Percentiles rank a stretch among this genome's conserved stretches.
phyloP scores from a whole-genome alignment of 2,329 filamentous ascomycete species.

The Verticillium tricorpus region DNA sequence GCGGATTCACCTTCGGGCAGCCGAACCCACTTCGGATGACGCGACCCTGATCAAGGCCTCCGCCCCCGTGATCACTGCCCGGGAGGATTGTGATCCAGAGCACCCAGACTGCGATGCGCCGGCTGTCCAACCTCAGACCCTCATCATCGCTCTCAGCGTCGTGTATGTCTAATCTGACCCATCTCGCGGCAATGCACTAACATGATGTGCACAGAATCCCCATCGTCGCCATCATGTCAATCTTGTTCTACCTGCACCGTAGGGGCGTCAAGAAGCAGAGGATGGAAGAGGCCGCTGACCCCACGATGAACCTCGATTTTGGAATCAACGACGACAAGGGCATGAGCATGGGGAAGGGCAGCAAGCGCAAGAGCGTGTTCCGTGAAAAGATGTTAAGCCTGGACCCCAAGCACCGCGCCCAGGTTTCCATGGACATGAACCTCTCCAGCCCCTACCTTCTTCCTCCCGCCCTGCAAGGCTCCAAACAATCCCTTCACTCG shows the following conservation, averaged over 20 bases:
- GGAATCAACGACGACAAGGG: slow-evolving; percentile 54
- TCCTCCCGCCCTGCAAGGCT: slow-evolving; percentile 74
- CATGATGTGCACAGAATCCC: slow-evolving; percentile 59
- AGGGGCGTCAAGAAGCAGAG: slow-evolving; percentile 67
- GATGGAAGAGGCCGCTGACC: slow-evolving; percentile 78
- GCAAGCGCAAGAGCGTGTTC: slow-evolving; percentile 40
- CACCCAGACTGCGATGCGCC: slow-evolving; percentile 53
- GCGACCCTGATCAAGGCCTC: neutral
- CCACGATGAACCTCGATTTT: slow-evolving; percentile 89
- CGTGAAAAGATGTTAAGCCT: slow-evolving; percentile 42
- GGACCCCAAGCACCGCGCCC: slow-evolving; percentile 37
- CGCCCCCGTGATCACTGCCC: slow-evolving; percentile 14
- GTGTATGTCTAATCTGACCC: slow-evolving; percentile 51
- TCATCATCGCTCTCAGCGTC: slow-evolving; percentile 66
- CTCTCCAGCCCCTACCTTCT: slow-evolving; percentile 86
- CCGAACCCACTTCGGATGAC: slow-evolving; percentile 6
- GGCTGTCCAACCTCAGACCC: slow-evolving; percentile 47
- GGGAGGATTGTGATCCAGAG: slow-evolving; percentile 11
- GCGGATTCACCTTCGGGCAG: slow-evolving; percentile 18
- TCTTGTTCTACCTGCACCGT: slow-evolving; percentile 74
- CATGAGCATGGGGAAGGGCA: slow-evolving; percentile 24
- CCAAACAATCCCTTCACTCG: slow-evolving; percentile 81
- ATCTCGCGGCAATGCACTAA: slow-evolving; percentile 11
- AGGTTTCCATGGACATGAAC: slow-evolving; percentile 69
- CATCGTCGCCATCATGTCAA: slow-evolving; percentile 58